Evolutionary conservation across 495 filamentous ascomycete genomes (phyloP).

Genomic region (Talaromyces stipitatus): DNA sequence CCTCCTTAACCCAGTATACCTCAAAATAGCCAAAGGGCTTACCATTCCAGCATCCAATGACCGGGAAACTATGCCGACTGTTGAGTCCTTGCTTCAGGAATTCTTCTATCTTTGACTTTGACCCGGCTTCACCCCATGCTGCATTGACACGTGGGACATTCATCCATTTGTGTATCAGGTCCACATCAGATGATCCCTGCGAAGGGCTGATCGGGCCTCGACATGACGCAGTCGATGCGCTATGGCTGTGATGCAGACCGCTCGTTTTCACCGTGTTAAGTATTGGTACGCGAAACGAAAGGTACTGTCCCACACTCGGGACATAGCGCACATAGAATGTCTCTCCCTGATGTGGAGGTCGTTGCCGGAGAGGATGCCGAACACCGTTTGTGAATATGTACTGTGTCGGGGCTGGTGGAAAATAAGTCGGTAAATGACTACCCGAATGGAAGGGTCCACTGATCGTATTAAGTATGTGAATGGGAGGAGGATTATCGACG

Average conservation of each 20-base stretch:
- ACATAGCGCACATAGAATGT: slow-evolving; percentile 85
- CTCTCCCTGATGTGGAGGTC: slow-evolving; percentile 81
- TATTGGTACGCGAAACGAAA: slow-evolving; percentile 76
- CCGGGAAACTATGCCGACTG: slow-evolving; percentile 73
- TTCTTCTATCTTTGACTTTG: slow-evolving; percentile 52
- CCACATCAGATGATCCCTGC: slow-evolving; percentile 51
- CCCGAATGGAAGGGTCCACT: slow-evolving; percentile 63
- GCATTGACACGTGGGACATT: slow-evolving; percentile 73
- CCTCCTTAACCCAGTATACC: slow-evolving; percentile 98
- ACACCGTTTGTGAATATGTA: slow-evolving; percentile 72
- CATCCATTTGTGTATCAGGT: slow-evolving; percentile 85
- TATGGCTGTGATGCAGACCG: slow-evolving; percentile 19
- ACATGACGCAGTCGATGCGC: slow-evolving; percentile 17
- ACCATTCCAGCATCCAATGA: slow-evolving; percentile 89
- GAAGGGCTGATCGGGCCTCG: slow-evolving; percentile 11
- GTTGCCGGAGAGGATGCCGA: slow-evolving; percentile 81
- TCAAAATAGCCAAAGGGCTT: slow-evolving; percentile 97
- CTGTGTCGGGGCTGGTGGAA: slow-evolving; percentile 72
- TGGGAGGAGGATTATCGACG: slow-evolving; percentile 15
- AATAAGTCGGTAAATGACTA: slow-evolving; percentile 85
- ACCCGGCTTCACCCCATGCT: slow-evolving; percentile 71
- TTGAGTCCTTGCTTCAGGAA: slow-evolving; percentile 61
- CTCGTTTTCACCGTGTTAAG: slow-evolving; percentile 20
- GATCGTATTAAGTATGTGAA: slow-evolving; percentile 16
- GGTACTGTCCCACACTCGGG: slow-evolving; percentile 71